Base-by-base conservation (phyloP, 192 early-diverging fungal species). In the Phycomyces blakesleeanus region DNA sequence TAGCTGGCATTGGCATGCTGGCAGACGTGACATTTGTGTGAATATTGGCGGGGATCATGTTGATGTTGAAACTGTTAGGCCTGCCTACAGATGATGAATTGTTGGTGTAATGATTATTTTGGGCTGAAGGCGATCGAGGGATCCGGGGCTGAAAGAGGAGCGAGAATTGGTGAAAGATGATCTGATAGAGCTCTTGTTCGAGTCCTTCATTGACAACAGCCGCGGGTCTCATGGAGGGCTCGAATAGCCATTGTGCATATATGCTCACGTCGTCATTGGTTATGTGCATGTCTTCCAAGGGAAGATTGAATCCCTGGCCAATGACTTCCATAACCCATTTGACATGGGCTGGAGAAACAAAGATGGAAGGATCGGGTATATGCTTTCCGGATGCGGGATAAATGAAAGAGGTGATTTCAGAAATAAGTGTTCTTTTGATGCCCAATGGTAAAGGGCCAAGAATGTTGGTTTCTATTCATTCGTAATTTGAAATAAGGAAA, bases 301-400 rank as follows among this genome's bases (percentile, higher is more conserved):
- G 91, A 38, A 94, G 74, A 26, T 76, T 69, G 54, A 94, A 90
- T 10, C 91, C 92, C 69, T 90, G 89, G 0, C 89, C 92, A n/a
- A 94, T 68, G 11, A 92, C 82, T 63, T 91, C 91, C 90, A 94
- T 92, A 38, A 83, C 81, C 90, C 89, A 94, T 39, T 78, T 73
- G 18, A 94, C 91, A 69, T 94, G 92, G 3, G 87, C 78, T 12
- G 84, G 82, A 0, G 90, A 91, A 4, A 83, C 82, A 41, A 93
- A 81, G 14, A 88, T 66, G 20, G 79, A 61, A 11, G 87, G 78
- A 64, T 89, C 82, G 56, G 79, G 75, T 40, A 77, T 61, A 20
- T 39, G 34, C 59, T 66, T 62, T 44, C 60, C 51, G 38, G 39
- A 18, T 41, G 74, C 21, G 51, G 64, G 57, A 57, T 74, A 59